Evolutionary conservation across 164 flowering plant species (phyloP).

Genomic region (Aristolochia contorta): DNA sequence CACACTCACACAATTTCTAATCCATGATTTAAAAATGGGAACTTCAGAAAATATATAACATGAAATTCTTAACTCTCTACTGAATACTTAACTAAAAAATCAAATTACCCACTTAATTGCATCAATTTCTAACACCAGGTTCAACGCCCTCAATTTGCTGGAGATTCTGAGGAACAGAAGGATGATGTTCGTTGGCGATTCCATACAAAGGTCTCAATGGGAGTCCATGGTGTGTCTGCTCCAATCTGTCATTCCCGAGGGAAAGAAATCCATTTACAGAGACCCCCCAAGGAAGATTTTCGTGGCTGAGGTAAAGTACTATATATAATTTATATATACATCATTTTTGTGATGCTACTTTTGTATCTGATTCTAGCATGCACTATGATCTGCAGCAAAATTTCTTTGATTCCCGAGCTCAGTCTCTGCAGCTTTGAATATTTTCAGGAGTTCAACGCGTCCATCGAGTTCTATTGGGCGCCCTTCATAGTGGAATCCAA

Average conservation of each 20-base stretch:
- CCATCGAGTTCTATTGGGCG: slow-evolving; percentile 87
- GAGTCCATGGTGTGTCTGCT: slow-evolving; percentile 81
- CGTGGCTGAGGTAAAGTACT: slow-evolving; percentile 46
- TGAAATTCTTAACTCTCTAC: no score
- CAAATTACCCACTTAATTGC: no score
- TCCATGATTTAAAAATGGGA: no score
- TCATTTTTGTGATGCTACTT: not conserved
- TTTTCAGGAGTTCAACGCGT: slow-evolving; percentile 58
- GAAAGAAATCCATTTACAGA: slow-evolving; percentile 37
- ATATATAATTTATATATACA: not conserved
- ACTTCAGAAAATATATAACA: no score
- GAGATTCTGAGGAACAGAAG: slow-evolving; percentile 72
- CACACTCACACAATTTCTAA: no score
- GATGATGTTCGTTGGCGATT: slow-evolving; percentile 84
- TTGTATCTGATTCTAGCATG: no score
- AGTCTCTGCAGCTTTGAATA: no score
- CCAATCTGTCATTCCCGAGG: slow-evolving; percentile 49
- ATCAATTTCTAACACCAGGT: slow-evolving; percentile 38
- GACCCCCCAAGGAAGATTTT: slow-evolving; percentile 73
- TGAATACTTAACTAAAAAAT: no score
- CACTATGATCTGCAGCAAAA: no score
- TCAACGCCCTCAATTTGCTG: slow-evolving; percentile 67
- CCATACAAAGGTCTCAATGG: slow-evolving; percentile 87
- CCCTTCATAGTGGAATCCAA: slow-evolving; percentile 89
- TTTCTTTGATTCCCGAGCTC: no score